Base-by-base conservation (phyloP, 164 flowering plant genomes). In the Berberis vulgaris region DNA sequence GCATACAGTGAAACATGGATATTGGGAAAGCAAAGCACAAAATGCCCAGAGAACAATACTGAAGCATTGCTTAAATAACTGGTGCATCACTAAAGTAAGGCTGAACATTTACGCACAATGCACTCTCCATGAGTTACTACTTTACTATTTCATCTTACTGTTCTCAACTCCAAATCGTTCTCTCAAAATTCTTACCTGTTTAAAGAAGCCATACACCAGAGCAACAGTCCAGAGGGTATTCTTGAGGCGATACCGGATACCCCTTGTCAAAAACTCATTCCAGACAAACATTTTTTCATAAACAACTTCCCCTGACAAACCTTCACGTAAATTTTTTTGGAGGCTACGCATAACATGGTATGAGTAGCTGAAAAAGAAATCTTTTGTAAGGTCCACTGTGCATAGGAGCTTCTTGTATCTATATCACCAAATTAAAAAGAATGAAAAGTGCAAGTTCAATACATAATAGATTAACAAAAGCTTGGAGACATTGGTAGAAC, bases 391-490 rank as follows among this genome's bases (percentile, higher is more conserved):
- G 78, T 94, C 96, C 95, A 94, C 83, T 7, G 86, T 69, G 90
- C 96, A 71, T 44, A 94, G 87, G 75, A 91, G 97, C 94, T 83
- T 91, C 95, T 86, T 91, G 89, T 91, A 95, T 89, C 99, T 95
- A 83, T 64, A 47, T n/a, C 26, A 26, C 26, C 26, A 26, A 57
- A 42, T 57, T 13, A 57, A 57, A 11, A 42, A 57, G 2, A 4
- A 5, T 86, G 44, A 56, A 56, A 84, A 63, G 87, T 89, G 69
- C 10, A 52, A 11, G n/a, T 52, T 52, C 54, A 52, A 6, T 52
- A 7, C 4, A 52, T 6, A 52, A 26, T 52, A 6, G n/a, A 10
- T 10, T 7, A 50, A 50, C 54, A 50, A 2, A 2, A 47, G 10
- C 50, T 12, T 10, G n/a, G 11, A 2, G 3, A 3, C 3, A 11